Evolutionary conservation across 2,329 filamentous ascomycete genomes (phyloP).

Genomic region (Nannizzia gypsea): DNA sequence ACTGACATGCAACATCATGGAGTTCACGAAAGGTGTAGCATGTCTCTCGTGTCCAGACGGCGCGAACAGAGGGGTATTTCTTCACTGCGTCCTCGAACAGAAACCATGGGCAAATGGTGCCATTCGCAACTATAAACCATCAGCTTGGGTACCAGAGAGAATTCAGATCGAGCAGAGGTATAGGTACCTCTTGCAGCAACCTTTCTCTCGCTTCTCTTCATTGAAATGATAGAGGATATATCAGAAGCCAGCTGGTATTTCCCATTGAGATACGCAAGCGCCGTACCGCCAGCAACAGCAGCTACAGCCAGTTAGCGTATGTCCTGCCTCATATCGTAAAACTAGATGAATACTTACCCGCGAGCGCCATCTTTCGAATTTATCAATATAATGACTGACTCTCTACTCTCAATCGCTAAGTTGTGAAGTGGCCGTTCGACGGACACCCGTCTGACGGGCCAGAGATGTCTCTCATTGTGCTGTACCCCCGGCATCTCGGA

Average conservation of each 20-base stretch:
- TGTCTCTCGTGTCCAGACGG: constrained; percentile 55
- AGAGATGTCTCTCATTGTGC: not conserved
- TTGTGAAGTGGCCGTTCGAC: too few relatives aligned
- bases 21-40: constrained; percentile 49
- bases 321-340: not conserved
- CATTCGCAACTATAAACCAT: constrained; percentile 34
- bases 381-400: not conserved
- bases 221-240: constrained; percentile 22
- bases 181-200: constrained; percentile 39
- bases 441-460: not conserved
- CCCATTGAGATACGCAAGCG: constrained; percentile 53
- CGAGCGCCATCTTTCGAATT: not conserved
- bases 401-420: not conserved
- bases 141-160: not conserved
- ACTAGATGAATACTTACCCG: not conserved
- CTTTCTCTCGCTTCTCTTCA: constrained; percentile 28
- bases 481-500: not conserved
- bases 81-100: constrained; percentile 48
- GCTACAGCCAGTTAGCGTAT: constrained; percentile 8
- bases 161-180: not conserved
- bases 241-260: constrained; percentile 58
- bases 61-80: constrained; percentile 42
- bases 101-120: constrained; percentile 53
- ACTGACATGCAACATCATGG: constrained; percentile 47
- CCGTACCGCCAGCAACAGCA: constrained; percentile 26